Evolutionary conservation across 306 rosid genomes (phyloP), one percentile per base, ranked within the genome.

Genomic region (Vicia faba): DNA sequence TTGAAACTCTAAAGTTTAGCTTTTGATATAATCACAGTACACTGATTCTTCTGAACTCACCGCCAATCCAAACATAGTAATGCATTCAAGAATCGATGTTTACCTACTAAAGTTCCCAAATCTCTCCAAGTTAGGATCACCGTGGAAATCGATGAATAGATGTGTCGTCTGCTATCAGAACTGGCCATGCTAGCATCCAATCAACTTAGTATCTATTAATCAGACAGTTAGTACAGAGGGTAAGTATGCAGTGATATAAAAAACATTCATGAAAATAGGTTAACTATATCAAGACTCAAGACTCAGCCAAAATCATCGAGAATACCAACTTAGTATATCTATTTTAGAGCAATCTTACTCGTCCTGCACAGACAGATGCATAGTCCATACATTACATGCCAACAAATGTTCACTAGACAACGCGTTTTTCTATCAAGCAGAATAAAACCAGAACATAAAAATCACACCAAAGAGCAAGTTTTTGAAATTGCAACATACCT

Each of bases 121-220:
- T 33, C 38, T 49, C 56, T 73, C 74, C 35, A 23, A 57, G 29
- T 38, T 11, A 14, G 15, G 41, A 68, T 74, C 66, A 35, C 31
- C 73, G 7, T 38, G 54, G 57, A 33, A 68, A 54, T 60, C 50
- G 72, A 8, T 57, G 6, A 39, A n/a, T 23, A 38, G 44, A 48
- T 25, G 18, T 61, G 40, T 73, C n/a, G 14, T 29, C 40, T 16
- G 14, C 28, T 16, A 64, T 73, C 40, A 53, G 20, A 54, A 64
- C 13, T 14, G 59, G 14, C 8, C 61, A 19, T 12, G 69, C 77
- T 86, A 83, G 72, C 75, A 61, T 61, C 81, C 73, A 58, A 83
- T 76, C 77, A 87, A 72, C 80, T 69, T 74, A 15, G 75, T 61
- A 56, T 74, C 95, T 83, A 75, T 62, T 53, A 33, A 71, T 55